Evolutionary conservation across 495 filamentous ascomycete genomes (phyloP), one percentile per base, ranked within the genome.

Genomic region (Chaetomidium leptoderma): DNA sequence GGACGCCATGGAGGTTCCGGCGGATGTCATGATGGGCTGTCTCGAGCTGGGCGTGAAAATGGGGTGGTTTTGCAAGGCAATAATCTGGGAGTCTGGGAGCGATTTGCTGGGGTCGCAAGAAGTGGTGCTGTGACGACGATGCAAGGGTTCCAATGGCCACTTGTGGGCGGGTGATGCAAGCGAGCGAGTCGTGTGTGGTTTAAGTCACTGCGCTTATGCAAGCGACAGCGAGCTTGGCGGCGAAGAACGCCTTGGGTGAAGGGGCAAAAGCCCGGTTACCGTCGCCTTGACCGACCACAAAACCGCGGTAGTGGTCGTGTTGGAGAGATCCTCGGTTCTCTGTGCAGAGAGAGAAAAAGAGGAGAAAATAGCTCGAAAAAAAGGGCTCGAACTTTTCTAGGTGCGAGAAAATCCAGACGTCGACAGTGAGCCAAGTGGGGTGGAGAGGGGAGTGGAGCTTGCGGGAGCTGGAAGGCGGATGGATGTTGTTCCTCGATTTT

Each of bases 181-280:
- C 56, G 55, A 60, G 57, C 46, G 17, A 32, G 32, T n/a, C 14
- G 29, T 43, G 58, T 32, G 53, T 53, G 47, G 53, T 57, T 59
- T 59, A 58, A 54, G 51, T 59, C 56, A 63, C 63, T 64, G 66
- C 64, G 66, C 64, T 65, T 68, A 68, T 68, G 66, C 68, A 68
- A 65, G 67, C 63, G 57, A 64, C 65, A 64, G 63, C 60, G 56
- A 62, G 58, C 50, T 65, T 63, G 68, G 63, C 61, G 68, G 66
- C 68, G 60, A 67, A 59, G 17, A 57, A 55, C 66, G 66, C 68
- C 68, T 63, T 49, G 50, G 42, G 55, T 46, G 63, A 58, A 63
- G 63, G 68, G 68, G 68, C 68, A 63, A 48, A 23, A 63, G 53
- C 62, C 64, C 62, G 60, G 53, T 55, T 47, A 35, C 49, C 32